Base-by-base conservation (phyloP, 257 asterid genomes). In the Linderniella brevidens region DNA sequence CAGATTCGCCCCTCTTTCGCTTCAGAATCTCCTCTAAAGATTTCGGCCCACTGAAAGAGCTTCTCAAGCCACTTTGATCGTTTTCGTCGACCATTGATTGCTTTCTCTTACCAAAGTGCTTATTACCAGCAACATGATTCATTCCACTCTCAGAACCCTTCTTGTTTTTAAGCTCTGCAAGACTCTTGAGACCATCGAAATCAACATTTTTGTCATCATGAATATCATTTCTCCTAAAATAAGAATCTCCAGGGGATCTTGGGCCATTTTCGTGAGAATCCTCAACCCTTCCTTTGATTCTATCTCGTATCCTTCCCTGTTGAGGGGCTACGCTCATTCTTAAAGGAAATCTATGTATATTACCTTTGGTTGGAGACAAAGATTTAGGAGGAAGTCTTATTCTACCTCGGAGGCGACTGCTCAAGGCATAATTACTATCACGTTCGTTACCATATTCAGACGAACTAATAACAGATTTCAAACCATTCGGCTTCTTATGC, bases 1-100 rank as follows among this genome's bases (percentile, higher is more conserved):
- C 36, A 29, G 46, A 58, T 60, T 56, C 86, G 38, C 83, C 68
- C 60, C 67, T 74, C 72, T 86, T 86, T 45, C 92, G 78, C 72
- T 79, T 86, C 59, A 86, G 68, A 58, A 86, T 86, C 73, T 82
- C 94, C 47, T 72, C 56, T 32, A 86, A 73, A 15, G 96, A 87
- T 86, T 70, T 86, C 17, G 96, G 96, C 29, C 94, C 94, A 46
- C 81, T 90, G 54, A 86, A 86, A n/a, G 93, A 68, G 32, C 70
- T 49, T 46, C 57, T 69, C 35, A 32, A 61, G 49, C 61, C 82
- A 50, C 65, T 60, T 45, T 58, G 69, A 50, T 70, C 74, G 57
- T 63, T 55, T 56, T 36, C 66, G 55, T 75, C 83, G 38, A 7
- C 42, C 60, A 47, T 49, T 46, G 52, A 41, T 52, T 57, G 71